Percentiles rank a stretch among this genome's conserved stretches.
Conservation (phyloP, 257 asterid species). For the Mitragyna speciosa region DNA sequence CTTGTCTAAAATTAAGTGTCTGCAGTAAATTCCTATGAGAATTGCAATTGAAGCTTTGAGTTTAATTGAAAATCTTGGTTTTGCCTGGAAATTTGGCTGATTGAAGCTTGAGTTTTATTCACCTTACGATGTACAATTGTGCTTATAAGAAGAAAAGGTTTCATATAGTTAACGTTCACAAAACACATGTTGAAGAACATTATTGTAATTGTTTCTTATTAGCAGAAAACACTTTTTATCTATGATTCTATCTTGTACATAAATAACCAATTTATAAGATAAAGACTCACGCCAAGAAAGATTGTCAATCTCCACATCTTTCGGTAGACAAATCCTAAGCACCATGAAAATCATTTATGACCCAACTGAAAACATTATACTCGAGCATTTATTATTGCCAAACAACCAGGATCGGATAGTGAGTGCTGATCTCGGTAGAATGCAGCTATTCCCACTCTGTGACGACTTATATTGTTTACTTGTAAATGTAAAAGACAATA, state of each 20-base stretch:
- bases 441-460: too few relatives aligned
- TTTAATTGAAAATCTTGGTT: not conserved
- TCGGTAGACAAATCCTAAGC: not conserved
- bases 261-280: not conserved
- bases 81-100: not conserved
- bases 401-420: too few relatives aligned
- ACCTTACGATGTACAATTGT: not conserved
- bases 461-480: too few relatives aligned
- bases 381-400: too few relatives aligned
- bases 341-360: not conserved
- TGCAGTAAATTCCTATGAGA: not conserved
- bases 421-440: too few relatives aligned
- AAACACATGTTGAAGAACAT: not conserved
- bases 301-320: too few relatives aligned
- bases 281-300: too few relatives aligned
- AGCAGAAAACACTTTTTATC: not conserved
- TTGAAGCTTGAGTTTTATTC: not conserved
- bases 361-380: not conserved
- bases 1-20: conserved; percentile 1
- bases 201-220: not conserved
- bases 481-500: too few relatives aligned
- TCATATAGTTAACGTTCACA: too few relatives aligned
- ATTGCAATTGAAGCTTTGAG: not conserved
- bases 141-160: not conserved
- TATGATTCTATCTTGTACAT: not conserved